A percentile compares a stretch with the other conserved stretches of the same genome.
phyloP scores from a whole-genome alignment of 805 yeast genomes.

The Lachancea thermotolerans region DNA sequence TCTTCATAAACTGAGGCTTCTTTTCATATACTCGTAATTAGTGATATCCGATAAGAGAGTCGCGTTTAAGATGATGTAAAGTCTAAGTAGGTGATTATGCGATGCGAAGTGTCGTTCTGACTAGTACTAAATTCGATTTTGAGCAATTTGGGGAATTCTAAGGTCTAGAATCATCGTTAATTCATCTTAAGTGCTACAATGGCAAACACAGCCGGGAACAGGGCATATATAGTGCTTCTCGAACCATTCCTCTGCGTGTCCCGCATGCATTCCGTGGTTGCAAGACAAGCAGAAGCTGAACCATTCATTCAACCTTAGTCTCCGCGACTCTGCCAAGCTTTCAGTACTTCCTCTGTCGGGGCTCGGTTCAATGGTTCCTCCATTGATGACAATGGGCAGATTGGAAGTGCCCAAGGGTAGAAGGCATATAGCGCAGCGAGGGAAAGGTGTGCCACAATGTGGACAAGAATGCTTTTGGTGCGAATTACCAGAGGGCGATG shows the following conservation, averaged over 20 bases:
- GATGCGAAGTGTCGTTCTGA: too few relatives aligned
- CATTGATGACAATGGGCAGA: constrained; percentile 30
- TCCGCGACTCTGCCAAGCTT: constrained; percentile 12
- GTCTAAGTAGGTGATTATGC: too few relatives aligned
- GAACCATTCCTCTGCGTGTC: constrained; percentile 96
- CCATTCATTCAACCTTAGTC: constrained; percentile 58
- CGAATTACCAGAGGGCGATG: constrained; percentile 12
- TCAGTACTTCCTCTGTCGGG: constrained; percentile 10
- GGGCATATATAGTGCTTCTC: constrained; percentile 83
- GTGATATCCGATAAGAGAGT: too few relatives aligned
- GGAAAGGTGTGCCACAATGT: constrained; percentile 80
- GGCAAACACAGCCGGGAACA: constrained; percentile 85
- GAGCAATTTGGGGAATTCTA: too few relatives aligned
- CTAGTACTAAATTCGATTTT: too few relatives aligned
- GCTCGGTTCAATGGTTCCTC: constrained; percentile 9
- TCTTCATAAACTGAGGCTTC: too few relatives aligned
- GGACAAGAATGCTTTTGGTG: constrained; percentile 47
- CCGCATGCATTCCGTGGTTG: constrained; percentile 91
- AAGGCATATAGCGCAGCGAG: constrained; percentile 85
- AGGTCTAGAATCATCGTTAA: too few relatives aligned
- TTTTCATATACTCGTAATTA: too few relatives aligned
- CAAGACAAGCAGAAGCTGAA: constrained; percentile 87
- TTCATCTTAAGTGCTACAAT: constrained; percentile 51
- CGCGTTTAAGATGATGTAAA: too few relatives aligned
- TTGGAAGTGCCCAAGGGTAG: constrained; percentile 59